A percentile compares a stretch with the other conserved stretches of the same genome.
Evolutionary conservation across 768 basidiomycete genomes (phyloP).

Genomic region (Lactarius hatsudake): DNA sequence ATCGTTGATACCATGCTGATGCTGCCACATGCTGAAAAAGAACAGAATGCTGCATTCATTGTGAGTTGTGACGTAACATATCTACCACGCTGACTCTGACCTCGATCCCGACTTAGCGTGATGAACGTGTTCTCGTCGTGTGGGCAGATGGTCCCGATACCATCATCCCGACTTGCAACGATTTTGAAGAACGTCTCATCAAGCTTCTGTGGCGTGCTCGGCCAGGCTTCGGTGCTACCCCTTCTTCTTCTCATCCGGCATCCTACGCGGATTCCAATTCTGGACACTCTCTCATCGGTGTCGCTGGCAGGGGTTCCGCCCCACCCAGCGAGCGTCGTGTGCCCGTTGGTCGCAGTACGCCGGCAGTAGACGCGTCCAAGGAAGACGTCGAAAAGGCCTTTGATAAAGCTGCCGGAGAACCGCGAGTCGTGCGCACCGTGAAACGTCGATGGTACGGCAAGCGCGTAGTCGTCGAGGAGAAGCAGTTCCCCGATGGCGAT

Average conservation of each 20-base stretch:
- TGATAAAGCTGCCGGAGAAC: slow-evolving; percentile 14
- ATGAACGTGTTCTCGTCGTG: slow-evolving; percentile 80
- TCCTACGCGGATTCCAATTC: slow-evolving; percentile 36
- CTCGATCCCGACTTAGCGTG: slow-evolving; percentile 46
- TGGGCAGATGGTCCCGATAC: slow-evolving; percentile 80
- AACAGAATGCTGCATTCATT: slow-evolving; percentile 68
- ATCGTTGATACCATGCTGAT: slow-evolving; percentile 75
- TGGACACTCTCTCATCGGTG: slow-evolving; percentile 36
- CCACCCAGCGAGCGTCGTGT: slow-evolving; percentile 17
- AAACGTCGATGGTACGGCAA: slow-evolving; percentile 64
- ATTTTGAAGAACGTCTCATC: slow-evolving; percentile 58
- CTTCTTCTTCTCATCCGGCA: slow-evolving; percentile 33
- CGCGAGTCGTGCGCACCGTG: slow-evolving; percentile 25
- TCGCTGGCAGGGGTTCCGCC: slow-evolving; percentile 6
- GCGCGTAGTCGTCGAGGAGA: slow-evolving; percentile 35
- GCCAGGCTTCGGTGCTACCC: slow-evolving; percentile 31
- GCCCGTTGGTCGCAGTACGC: slow-evolving; percentile 10
- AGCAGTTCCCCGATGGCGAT: slow-evolving; percentile 12
- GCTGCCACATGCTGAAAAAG: slow-evolving; percentile 60
- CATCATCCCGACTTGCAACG: slow-evolving; percentile 56
- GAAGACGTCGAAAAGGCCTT: slow-evolving; percentile 16
- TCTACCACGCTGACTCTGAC: background rate
- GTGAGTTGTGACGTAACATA: slow-evolving; percentile 40
- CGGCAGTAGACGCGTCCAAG: background rate
- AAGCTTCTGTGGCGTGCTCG: slow-evolving; percentile 51